Evolutionary conservation across 1,139 yeast species (phyloP).

Genomic region (Magnusiomyces suaveolens): DNA sequence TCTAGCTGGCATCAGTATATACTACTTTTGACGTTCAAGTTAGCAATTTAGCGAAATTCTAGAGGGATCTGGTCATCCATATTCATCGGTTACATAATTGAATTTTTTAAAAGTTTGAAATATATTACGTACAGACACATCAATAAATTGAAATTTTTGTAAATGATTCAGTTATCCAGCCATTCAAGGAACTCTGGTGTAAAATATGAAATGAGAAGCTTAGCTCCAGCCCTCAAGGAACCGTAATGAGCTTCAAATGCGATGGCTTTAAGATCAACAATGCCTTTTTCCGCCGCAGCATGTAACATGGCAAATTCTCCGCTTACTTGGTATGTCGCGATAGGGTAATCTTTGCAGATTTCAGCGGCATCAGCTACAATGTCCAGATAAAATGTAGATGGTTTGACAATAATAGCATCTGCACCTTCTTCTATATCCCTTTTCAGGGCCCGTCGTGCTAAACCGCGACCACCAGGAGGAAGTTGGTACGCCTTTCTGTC

Average conservation of each 20-base stretch:
- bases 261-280: conserved; percentile 76
- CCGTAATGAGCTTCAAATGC: conserved; percentile 93
- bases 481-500: conserved; percentile 89
- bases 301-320: conserved; percentile 98
- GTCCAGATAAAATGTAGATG: conserved; percentile 93
- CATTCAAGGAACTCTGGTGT: conserved; percentile 95
- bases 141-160: too few species aligned
- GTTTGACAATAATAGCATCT: conserved; percentile 90
- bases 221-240: conserved; percentile 90
- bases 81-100: too few species aligned
- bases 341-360: conserved; percentile 73
- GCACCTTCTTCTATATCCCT: conserved; percentile 91
- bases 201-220: conserved; percentile 80
- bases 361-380: conserved; percentile 79
- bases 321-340: conserved; percentile 92
- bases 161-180: conserved; percentile 42
- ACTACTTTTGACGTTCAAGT: too few species aligned
- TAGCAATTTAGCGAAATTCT: too few species aligned
- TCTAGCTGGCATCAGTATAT: too few species aligned
- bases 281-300: conserved; percentile 96
- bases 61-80: too few species aligned
- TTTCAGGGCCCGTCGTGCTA: conserved; percentile 81
- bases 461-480: conserved; percentile 87
- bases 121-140: too few species aligned
- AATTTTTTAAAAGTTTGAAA: too few species aligned